phyloP scores from a whole-genome alignment of 202 grass and related monocot genomes.

The Dendrocalamus latiflorus region DNA sequence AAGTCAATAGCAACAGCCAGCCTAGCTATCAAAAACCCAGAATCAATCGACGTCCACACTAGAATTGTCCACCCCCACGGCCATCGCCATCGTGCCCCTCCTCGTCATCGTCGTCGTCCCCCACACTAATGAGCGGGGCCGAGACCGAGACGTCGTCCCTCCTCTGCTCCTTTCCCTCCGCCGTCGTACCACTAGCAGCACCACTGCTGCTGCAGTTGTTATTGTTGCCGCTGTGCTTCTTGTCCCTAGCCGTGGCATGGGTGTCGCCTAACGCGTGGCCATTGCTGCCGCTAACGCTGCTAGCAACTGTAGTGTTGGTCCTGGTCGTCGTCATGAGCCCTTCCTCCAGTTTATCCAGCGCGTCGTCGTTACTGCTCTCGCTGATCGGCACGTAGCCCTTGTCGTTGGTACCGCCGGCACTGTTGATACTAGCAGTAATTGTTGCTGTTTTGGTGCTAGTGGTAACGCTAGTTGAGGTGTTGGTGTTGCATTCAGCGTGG shows the following conservation, averaged over 20 bases:
- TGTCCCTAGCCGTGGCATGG: constrained; percentile 16
- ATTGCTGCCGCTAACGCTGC: not conserved
- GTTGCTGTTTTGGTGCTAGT: not conserved
- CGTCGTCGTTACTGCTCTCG: constrained; percentile 8
- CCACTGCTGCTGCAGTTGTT: not conserved
- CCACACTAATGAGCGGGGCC: constrained; percentile 49
- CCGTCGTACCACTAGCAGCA: constrained; percentile 18
- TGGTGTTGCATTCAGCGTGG: not conserved
- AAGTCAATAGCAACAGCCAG: constrained; percentile 36
- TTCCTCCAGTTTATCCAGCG: constrained; percentile 47
- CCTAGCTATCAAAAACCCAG: constrained; percentile 26
- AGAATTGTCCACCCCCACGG: constrained; percentile 36
- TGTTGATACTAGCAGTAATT: not conserved
- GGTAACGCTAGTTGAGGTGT: not conserved
- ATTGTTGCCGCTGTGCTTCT: not conserved
- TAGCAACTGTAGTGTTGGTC: not conserved
- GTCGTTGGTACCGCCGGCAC: not conserved
- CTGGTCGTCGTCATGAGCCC: constrained; percentile 8
- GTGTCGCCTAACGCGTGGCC: not conserved
- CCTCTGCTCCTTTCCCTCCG: constrained; percentile 31
- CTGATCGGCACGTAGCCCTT: constrained; percentile 40
- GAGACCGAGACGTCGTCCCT: constrained; percentile 2
- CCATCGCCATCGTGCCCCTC: constrained; percentile 37
- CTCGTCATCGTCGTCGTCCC: not conserved
- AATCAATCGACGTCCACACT: constrained; percentile 14